These are phyloP conservation scores for Cinnamomum micranthum DNA, from an alignment of 164 flowering plant genomes.

Conservation along the genomic window DNA sequence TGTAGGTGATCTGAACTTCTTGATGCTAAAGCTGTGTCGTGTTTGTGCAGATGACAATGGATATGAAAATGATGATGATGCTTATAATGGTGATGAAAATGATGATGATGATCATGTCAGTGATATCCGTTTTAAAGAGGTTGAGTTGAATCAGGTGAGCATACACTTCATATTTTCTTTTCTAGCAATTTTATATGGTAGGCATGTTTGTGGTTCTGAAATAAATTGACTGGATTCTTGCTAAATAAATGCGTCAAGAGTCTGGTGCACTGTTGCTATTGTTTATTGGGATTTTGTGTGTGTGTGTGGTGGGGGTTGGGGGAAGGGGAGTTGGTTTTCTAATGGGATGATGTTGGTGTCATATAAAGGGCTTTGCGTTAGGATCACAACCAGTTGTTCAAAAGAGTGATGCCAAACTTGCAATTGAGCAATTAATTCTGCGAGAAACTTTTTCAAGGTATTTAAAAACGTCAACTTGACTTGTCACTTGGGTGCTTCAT, in stretches of 20 bases:
- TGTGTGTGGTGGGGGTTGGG: no score
- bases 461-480: background rate
- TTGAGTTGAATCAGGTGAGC: background rate
- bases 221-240: no score
- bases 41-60: background rate
- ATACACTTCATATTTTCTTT: background rate
- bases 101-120: background rate
- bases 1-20: background rate
- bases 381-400: background rate
- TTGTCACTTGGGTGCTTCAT: background rate
- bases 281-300: background rate
- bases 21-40: background rate
- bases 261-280: background rate
- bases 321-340: background rate
- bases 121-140: background rate
- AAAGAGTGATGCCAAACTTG: slow-evolving; percentile 19
- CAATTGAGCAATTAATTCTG: slow-evolving; percentile 20
- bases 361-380: background rate
- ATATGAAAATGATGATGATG: background rate
- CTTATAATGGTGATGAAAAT: background rate
- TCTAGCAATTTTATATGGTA: background rate
- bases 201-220: background rate
- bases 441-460: slow-evolving; percentile 30
- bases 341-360: background rate
- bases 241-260: no score